Percentiles rank a stretch among this genome's conserved stretches.
Evolutionary conservation across 192 early-diverging fungal genomes (phyloP).

Genomic region (Dissophora globulifera): DNA sequence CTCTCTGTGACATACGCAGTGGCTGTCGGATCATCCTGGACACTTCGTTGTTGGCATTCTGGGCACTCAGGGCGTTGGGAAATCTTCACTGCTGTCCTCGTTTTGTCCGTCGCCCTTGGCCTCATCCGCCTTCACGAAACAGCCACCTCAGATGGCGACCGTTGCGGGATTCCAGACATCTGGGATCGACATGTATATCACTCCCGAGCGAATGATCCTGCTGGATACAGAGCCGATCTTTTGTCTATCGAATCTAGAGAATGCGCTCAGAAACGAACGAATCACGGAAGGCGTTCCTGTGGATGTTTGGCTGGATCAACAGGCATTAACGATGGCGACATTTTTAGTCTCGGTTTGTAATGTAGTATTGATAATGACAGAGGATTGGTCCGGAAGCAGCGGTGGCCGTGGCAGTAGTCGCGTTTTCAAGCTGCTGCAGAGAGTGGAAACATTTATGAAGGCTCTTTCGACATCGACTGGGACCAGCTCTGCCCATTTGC

Average conservation of each 20-base stretch:
- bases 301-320: slow-evolving; percentile 57
- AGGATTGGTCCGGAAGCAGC: slow-evolving; percentile 31
- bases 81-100: slow-evolving; percentile 68
- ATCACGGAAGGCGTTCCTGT: slow-evolving; percentile 49
- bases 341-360: slow-evolving; percentile 75
- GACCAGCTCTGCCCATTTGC: neutral
- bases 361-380: slow-evolving; percentile 66
- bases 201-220: slow-evolving; percentile 70
- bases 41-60: slow-evolving; percentile 75
- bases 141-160: slow-evolving; percentile 37
- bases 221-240: slow-evolving; percentile 71
- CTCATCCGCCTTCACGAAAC: slow-evolving; percentile 48
- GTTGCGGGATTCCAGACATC: slow-evolving; percentile 58
- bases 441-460: slow-evolving; percentile 40
- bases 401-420: slow-evolving; percentile 8
- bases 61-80: slow-evolving; percentile 74
- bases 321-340: slow-evolving; percentile 61
- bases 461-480: slow-evolving; percentile 17
- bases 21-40: slow-evolving; percentile 70
- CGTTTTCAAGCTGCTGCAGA: slow-evolving; percentile 28
- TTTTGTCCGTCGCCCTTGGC: slow-evolving; percentile 53
- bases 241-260: slow-evolving; percentile 57
- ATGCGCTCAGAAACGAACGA: slow-evolving; percentile 47
- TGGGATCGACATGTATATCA: slow-evolving; percentile 73
- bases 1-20: too few species aligned